Base-by-base conservation (phyloP, 495 filamentous ascomycete species). In the Trichoderma erinaceum region DNA sequence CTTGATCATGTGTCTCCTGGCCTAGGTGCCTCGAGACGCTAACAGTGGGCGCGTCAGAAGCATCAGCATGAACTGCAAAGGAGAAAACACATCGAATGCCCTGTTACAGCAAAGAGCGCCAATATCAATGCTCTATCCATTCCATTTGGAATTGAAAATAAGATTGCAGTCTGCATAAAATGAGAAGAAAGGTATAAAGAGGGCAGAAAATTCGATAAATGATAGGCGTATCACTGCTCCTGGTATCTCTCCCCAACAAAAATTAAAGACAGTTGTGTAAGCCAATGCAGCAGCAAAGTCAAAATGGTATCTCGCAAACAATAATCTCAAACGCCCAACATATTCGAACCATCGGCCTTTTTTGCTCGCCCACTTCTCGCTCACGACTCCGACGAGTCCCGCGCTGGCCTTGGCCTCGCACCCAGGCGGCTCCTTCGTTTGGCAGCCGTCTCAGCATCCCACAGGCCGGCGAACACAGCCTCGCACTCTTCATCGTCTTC, bases 401-500 rank as follows among this genome's bases (percentile, higher is more conserved):
- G 18, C n/a, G 50, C 50, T 25, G 21, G 50, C n/a, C 23, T 56
- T 67, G 50, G 66, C 23, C 21, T 73, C 41, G 69, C 65, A 64
- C 81, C 81, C 73, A 81, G 90, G 67, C 79, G 79, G 76, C 81
- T 81, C 70, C 92, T 81, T 71, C 91, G 83, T 78, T 81, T 83
- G 29, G 79, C 81, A 43, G 91, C 93, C 48, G 86, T 75, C 64
- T 84, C 84, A 18, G 88, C 81, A 71, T 88, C 90, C 94, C 94
- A 98, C 3, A 91, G 82, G 0, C 94, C 94, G 13, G 87, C 83
- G 79, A 98, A 97, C 65, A 98, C 74, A 76, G 97, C 93, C 73
- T 97, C 94, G 70, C 93, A 96, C 79, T 98, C 94, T 65, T 96
- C 92, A 73, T 97, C 92, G 75, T 98, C 94, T 64, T 93, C 87